These are phyloP conservation scores for Huntiella moniliformis DNA, from an alignment of 2,329 filamentous ascomycete species.

Conservation along the genomic window DNA sequence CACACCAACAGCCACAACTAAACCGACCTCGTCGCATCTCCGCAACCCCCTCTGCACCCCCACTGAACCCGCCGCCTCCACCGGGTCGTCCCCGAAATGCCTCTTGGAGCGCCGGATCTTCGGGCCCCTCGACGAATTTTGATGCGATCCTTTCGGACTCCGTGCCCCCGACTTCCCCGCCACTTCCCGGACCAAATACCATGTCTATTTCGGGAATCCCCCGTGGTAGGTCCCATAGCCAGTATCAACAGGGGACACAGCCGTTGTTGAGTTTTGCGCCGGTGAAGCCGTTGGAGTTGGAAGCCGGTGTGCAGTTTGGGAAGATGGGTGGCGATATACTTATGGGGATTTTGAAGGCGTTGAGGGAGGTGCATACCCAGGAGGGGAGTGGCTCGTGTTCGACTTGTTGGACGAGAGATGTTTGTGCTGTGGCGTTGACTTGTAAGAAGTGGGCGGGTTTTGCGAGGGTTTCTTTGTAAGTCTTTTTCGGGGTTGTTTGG, in stretches of 20 bases:
- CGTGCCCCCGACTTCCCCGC: conserved; percentile 13
- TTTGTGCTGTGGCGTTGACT: conserved; percentile 30
- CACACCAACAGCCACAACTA: conserved; percentile 13
- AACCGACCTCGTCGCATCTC: conserved; percentile 23
- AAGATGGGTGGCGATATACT: conserved; percentile 40
- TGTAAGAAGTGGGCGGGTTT: conserved; percentile 33
- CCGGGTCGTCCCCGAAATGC: conserved; percentile 10
- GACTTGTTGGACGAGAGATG: conserved; percentile 47
- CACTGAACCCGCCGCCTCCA: conserved; percentile 14
- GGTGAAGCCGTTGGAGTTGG: conserved; percentile 20
- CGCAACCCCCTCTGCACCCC: conserved; percentile 8
- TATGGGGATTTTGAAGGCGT: conserved; percentile 32
- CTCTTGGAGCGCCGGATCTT: conserved; percentile 21
- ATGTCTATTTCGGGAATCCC: neutral
- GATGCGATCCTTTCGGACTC: conserved; percentile 20
- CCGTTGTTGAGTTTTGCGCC: conserved; percentile 13
- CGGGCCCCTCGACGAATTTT: conserved; percentile 17
- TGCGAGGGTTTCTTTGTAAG: conserved; percentile 33
- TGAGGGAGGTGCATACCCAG: conserved; percentile 33
- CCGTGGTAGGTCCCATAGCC: conserved; percentile 7
- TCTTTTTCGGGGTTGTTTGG: conserved; percentile 5
- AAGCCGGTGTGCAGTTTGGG: conserved; percentile 33
- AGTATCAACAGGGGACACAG: conserved; percentile 10
- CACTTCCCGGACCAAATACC: conserved; percentile 12
- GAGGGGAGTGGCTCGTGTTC: conserved; percentile 33